Conservation (phyloP, 2,329 filamentous ascomycete species). For the Penicillium paneum region DNA sequence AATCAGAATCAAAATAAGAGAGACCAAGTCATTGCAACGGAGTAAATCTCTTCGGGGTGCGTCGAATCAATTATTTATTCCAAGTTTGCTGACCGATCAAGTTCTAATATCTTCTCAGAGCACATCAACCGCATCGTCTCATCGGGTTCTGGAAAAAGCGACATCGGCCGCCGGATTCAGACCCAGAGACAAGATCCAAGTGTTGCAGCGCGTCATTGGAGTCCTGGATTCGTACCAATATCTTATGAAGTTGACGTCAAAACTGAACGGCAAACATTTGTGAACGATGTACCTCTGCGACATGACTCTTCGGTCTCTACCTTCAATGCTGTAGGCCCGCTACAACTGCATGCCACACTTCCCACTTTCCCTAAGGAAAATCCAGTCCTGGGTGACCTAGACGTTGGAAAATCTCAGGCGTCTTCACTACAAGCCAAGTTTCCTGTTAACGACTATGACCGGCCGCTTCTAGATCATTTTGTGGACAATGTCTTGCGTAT, state of each 20-base stretch:
- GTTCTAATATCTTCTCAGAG: background rate
- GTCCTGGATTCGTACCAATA: constrained; percentile 56
- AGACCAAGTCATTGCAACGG: constrained; percentile 92
- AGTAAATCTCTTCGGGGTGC: constrained; percentile 51
- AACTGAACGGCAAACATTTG: constrained; percentile 89
- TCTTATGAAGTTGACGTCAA: constrained; percentile 91
- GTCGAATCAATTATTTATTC: background rate
- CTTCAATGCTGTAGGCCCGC: constrained; percentile 86
- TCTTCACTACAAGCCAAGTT: constrained; percentile 65
- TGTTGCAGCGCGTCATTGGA: constrained; percentile 42
- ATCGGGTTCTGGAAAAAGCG: constrained; percentile 38
- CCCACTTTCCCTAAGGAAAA: constrained; percentile 51
- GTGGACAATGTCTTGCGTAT: constrained; percentile 80
- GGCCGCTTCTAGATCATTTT: constrained; percentile 85
- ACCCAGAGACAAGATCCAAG: constrained; percentile 41
- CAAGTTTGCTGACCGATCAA: background rate
- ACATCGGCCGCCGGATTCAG: constrained; percentile 67
- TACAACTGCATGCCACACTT: constrained; percentile 64
- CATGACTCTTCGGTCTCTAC: constrained; percentile 86
- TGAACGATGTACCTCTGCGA: constrained; percentile 83
- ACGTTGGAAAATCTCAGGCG: constrained; percentile 46
- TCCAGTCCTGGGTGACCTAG: constrained; percentile 19
- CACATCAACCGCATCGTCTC: background rate
- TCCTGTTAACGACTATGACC: constrained; percentile 83
- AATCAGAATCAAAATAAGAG: constrained; percentile 97